A percentile compares a stretch with the other conserved stretches of the same genome.
These are phyloP conservation scores for Ogataea pignaliae DNA, from an alignment of 805 yeast species.

Conservation along the genomic window DNA sequence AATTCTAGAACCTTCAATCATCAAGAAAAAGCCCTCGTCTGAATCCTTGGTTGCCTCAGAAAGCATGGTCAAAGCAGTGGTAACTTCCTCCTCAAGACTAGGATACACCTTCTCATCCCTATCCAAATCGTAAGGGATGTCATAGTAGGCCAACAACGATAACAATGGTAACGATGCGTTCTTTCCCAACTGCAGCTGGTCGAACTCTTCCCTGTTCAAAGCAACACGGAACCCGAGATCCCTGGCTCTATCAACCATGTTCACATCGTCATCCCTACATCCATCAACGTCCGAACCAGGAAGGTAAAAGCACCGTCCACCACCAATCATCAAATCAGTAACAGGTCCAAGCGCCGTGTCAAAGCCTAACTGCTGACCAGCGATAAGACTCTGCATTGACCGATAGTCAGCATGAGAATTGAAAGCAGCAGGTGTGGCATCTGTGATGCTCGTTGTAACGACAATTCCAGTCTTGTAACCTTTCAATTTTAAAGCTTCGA, in stretches of 20 bases:
- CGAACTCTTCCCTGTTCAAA: constrained; percentile 56
- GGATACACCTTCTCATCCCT: constrained; percentile 61
- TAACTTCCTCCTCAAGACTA: constrained; percentile 72
- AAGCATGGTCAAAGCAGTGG: constrained; percentile 68
- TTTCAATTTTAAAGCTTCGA: constrained; percentile 79
- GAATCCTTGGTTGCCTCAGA: constrained; percentile 62
- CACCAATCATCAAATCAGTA: constrained; percentile 85
- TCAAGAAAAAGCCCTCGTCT: constrained; percentile 78
- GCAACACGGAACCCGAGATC: constrained; percentile 61
- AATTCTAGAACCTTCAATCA: constrained; percentile 89
- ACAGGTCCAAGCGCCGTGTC: constrained; percentile 67
- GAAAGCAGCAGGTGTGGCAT: constrained; percentile 93
- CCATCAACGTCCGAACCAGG: constrained; percentile 50
- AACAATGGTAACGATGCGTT: constrained; percentile 73
- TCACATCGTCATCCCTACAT: constrained; percentile 65
- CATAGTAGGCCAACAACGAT: constrained; percentile 68
- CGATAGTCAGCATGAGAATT: constrained; percentile 75
- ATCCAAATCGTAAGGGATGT: constrained; percentile 84
- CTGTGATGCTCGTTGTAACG: constrained; percentile 88
- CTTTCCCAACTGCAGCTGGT: constrained; percentile 48
- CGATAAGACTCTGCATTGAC: constrained; percentile 78
- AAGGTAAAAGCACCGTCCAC: constrained; percentile 82
- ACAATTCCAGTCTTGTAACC: constrained; percentile 88
- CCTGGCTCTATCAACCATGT: constrained; percentile 63
- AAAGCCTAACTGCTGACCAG: constrained; percentile 79